These are phyloP conservation scores for Iris macrosiphon DNA, from an alignment of 106 monocot genomes.

Conservation along the genomic window DNA sequence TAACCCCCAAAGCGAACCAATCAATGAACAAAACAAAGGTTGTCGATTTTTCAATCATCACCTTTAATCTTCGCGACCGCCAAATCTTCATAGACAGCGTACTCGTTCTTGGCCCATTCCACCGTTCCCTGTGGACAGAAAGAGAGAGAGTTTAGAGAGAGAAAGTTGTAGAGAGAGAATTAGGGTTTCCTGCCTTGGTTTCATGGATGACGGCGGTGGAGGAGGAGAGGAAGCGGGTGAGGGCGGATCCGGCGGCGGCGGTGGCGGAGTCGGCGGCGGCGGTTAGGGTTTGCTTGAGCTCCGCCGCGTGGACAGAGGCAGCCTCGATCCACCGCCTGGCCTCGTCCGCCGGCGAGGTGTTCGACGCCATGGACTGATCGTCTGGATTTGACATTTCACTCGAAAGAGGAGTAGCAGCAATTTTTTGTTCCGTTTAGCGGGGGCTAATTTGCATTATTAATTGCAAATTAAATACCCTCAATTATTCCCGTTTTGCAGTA, in stretches of 20 bases:
- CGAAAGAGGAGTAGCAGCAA: no score
- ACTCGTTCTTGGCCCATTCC: constrained; percentile 29
- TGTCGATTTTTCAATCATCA: no score
- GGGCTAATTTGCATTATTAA: no score
- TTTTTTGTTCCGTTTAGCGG: no score
- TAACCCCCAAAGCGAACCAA: neutral
- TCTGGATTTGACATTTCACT: no score
- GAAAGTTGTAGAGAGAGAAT: neutral
- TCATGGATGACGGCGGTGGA: constrained; percentile 26
- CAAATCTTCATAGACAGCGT: constrained; percentile 28
- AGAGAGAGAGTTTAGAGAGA: neutral
- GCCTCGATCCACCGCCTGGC: constrained; percentile 22
- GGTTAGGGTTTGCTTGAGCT: constrained; percentile 13
- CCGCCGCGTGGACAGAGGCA: constrained; percentile 23
- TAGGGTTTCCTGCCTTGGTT: constrained; percentile 14
- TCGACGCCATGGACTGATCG: no score
- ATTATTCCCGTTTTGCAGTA: no score
- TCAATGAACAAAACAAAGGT: neutral
- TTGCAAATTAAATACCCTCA: no score
- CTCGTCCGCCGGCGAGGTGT: constrained; percentile 1
- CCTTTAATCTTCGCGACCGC: constrained; percentile 65
- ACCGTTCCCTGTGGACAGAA: constrained; percentile 11
- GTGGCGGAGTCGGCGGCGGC: constrained; percentile 20
- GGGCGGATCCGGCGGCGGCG: constrained; percentile 15
- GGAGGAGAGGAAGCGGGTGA: constrained; percentile 28